Conservation (phyloP, 1,284 basidiomycete species). For the Papiliotrema flavescens region DNA sequence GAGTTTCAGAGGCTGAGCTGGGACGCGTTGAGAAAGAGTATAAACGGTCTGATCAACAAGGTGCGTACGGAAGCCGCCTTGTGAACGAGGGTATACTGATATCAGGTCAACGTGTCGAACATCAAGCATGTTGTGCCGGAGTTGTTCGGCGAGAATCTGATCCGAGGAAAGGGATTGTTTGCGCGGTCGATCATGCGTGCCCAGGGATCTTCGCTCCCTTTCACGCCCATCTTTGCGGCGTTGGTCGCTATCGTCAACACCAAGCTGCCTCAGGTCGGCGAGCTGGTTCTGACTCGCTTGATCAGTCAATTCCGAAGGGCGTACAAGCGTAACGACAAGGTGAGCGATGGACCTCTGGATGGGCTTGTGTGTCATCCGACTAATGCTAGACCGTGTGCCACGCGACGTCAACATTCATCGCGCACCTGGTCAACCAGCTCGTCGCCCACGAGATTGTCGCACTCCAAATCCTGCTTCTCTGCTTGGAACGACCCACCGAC, state of each 20-base stretch:
- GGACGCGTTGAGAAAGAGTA: slow-evolving; percentile 96
- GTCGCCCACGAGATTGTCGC: slow-evolving; percentile 93
- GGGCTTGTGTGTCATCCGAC: slow-evolving; percentile 15
- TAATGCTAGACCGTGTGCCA: slow-evolving; percentile 73
- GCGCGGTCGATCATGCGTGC: slow-evolving; percentile 96
- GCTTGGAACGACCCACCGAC: slow-evolving; percentile 92
- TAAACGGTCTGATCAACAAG: slow-evolving; percentile 99
- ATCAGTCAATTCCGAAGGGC: slow-evolving; percentile 92
- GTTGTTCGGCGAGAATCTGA: slow-evolving; percentile 84
- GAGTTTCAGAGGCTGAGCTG: slow-evolving; percentile 95
- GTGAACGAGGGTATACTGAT: background rate
- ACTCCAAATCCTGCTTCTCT: slow-evolving; percentile 88
- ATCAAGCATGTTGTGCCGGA: slow-evolving; percentile 97
- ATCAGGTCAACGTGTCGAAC: slow-evolving; percentile 78
- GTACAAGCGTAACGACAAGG: slow-evolving; percentile 98
- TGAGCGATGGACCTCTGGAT: too few species aligned
- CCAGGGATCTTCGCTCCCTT: slow-evolving; percentile 91
- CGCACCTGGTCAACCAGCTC: slow-evolving; percentile 92
- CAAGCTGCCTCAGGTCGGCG: slow-evolving; percentile 94
- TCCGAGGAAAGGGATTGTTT: slow-evolving; percentile 85
- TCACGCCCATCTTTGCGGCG: slow-evolving; percentile 95
- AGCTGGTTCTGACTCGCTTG: slow-evolving; percentile 80
- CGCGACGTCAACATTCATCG: slow-evolving; percentile 92
- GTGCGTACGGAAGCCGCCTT: slow-evolving; percentile 33
- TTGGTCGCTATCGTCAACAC: slow-evolving; percentile 94